Conservation (phyloP, 106 monocot species). For the Amphibolis antarctica region DNA sequence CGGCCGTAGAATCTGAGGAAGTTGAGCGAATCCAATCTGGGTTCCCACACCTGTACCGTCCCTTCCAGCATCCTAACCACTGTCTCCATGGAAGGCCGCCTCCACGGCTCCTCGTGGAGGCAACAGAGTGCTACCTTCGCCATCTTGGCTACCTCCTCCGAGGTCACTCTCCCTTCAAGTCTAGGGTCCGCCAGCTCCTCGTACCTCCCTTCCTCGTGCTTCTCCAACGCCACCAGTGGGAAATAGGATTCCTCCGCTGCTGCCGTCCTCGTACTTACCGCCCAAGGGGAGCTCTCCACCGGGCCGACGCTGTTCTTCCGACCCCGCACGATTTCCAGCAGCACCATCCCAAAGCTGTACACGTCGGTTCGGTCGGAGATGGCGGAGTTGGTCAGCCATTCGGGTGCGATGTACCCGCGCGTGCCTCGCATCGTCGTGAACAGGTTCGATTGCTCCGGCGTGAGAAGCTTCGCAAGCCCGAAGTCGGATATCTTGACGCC, state of each 20-base stretch:
- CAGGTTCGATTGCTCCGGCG: conserved; percentile 52
- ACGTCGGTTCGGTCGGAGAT: conserved; percentile 78
- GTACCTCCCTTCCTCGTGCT: conserved; percentile 50
- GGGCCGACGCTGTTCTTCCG: conserved; percentile 38
- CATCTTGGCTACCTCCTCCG: conserved; percentile 36
- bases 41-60: conserved; percentile 8
- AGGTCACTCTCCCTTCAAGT: conserved; percentile 43
- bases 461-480: conserved; percentile 73
- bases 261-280: neutral
- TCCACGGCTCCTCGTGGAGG: conserved; percentile 61
- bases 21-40: neutral
- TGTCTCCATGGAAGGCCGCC: conserved; percentile 45
- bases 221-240: conserved; percentile 64
- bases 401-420: conserved; percentile 80
- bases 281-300: neutral
- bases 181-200: conserved; percentile 43
- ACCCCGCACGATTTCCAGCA: conserved; percentile 64
- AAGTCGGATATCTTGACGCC: conserved; percentile 76
- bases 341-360: conserved; percentile 94
- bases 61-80: conserved; percentile 60
- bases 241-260: conserved; percentile 27
- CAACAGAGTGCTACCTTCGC: conserved; percentile 63
- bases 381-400: conserved; percentile 80
- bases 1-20: neutral
- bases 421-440: conserved; percentile 87